These are phyloP conservation scores for Cercospora sp. DNA, from an alignment of 2,329 filamentous ascomycete genomes.

Conservation along the genomic window DNA sequence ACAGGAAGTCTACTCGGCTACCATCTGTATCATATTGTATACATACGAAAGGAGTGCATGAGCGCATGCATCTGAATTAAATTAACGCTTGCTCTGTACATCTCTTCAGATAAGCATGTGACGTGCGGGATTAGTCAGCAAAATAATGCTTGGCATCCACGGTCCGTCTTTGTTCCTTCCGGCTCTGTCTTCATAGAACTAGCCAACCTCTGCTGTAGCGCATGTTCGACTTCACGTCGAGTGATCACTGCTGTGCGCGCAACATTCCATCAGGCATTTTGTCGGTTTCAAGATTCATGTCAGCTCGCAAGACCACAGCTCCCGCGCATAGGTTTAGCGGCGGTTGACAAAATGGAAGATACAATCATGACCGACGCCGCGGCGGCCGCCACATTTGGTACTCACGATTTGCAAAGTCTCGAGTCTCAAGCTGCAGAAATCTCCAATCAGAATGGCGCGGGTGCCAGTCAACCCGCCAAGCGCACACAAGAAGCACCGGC, in stretches of 20 bases:
- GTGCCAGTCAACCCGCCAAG: neutral
- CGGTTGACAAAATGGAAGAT: constrained; percentile 15
- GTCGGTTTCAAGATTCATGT: neutral
- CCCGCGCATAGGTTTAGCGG: constrained; percentile 1
- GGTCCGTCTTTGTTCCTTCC: neutral
- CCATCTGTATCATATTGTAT: neutral
- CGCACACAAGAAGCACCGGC: constrained; percentile 6
- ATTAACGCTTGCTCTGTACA: neutral
- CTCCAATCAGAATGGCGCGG: neutral
- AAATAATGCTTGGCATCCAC: neutral
- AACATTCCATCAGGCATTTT: too few relatives aligned
- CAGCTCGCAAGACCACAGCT: neutral
- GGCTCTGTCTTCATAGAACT: neutral
- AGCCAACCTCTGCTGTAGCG: neutral
- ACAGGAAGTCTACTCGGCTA: neutral
- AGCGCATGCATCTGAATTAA: neutral
- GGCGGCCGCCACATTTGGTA: neutral
- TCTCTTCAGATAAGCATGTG: neutral
- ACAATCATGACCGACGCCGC: constrained; percentile 2
- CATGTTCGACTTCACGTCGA: neutral
- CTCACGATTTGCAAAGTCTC: constrained; percentile 6
- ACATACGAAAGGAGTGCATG: neutral
- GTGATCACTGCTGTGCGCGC: neutral
- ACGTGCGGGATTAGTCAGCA: neutral
- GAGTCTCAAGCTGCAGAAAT: neutral